Evolutionary conservation across 2,329 filamentous ascomycete genomes (phyloP), one percentile per base, ranked within the genome.

Genomic region (Sclerotinia sclerotiorum): DNA sequence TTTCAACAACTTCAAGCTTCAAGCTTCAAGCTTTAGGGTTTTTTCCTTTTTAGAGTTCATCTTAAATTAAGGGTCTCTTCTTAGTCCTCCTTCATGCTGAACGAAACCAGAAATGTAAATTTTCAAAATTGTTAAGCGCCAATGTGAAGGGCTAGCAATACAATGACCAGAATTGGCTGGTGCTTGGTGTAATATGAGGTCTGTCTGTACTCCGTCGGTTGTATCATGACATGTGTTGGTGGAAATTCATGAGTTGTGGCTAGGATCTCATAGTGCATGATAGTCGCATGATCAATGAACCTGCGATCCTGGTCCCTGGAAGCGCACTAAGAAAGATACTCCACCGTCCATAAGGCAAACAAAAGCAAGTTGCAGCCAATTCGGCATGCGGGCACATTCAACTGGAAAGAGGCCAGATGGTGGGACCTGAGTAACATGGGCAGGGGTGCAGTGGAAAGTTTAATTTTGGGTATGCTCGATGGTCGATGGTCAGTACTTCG

Each of bases 241-340:
- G 21, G 21, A n/a, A 62, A 49, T 51, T 62, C 46, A 27, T 32
- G 39, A 42, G n/a, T n/a, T 51, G 7, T 39, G 46, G 29, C 32
- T 62, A 32, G 60, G 60, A 35, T 7, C 49, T 51, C 24, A 62
- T 51, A 51, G 46, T 15, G 60, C 60, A 51, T 62, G 60, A 29
- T 39, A 62, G 46, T 62, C 60, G 60, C 60, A 62, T 62, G 60
- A 62, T 62, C 60, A 62, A 51, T 51, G 60, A 35, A 62, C 46
- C 60, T 62, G 60, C 44, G 29, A 62, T 62, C 60, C 60, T 62
- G 60, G 60, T 51, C 60, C n/a, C 27, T 62, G 60, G 58, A 61
- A 62, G n/a, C 46, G 60, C n/a, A 24, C 29, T 51, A 62, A 51
- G 29, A 42, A 61, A n/a, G 24, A 11, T 51, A 51, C 29, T 62